Conservation (phyloP, 257 asterid species). For the Cynanchum wilfordii region DNA sequence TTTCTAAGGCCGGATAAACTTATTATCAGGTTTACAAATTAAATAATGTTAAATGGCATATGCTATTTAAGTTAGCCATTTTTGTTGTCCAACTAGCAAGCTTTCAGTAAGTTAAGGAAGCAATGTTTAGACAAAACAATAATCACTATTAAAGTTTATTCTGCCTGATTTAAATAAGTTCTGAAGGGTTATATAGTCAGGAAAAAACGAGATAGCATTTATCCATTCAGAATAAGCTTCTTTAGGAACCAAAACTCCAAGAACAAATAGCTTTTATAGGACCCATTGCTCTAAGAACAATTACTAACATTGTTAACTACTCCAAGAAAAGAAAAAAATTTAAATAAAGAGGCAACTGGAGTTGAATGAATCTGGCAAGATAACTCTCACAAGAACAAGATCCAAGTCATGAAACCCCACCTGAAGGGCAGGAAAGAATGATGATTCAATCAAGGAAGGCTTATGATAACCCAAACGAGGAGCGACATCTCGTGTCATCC, state of each 20-base stretch:
- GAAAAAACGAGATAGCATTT: background rate
- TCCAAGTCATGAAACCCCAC: slow-evolving; percentile 27
- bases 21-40: background rate
- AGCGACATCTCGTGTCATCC: slow-evolving; percentile 99
- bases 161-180: background rate
- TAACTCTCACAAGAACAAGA: background rate
- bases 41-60: background rate
- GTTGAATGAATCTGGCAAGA: background rate
- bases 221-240: background rate
- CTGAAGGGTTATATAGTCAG: background rate
- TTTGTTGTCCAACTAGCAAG: background rate
- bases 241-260: too few species aligned
- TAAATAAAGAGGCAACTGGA: background rate
- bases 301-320: background rate
- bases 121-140: background rate
- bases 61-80: background rate
- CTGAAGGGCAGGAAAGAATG: slow-evolving; percentile 98
- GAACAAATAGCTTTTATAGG: background rate
- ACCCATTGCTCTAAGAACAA: background rate
- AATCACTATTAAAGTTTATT: background rate
- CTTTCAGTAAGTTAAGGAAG: background rate
- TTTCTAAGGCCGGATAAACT: background rate
- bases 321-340: background rate
- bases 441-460: slow-evolving; percentile 91
- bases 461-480: slow-evolving; percentile 85